Evolutionary conservation across 2,329 filamentous ascomycete species (phyloP).

Genomic region (Cercospora brassicicola): DNA sequence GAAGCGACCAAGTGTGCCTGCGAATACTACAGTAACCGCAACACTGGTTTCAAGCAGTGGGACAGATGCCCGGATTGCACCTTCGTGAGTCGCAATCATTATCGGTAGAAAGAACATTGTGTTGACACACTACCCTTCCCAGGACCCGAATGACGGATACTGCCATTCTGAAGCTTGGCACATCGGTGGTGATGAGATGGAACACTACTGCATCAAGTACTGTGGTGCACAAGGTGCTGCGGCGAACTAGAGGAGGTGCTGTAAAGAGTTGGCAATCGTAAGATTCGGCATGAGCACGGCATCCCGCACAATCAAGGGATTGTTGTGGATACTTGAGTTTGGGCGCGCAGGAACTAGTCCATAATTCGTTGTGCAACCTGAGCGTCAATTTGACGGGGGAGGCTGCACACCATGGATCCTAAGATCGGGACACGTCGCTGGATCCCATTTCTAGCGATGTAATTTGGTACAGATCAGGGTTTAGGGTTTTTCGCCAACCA

Average conservation of each 20-base stretch:
- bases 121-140: background rate
- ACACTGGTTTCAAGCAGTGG: constrained; percentile 13
- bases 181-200: constrained; percentile 20
- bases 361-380: no score
- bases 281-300: background rate
- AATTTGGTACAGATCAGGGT: no score
- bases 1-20: constrained; percentile 10
- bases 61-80: constrained; percentile 15
- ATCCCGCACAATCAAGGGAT: no score
- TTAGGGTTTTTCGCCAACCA: no score
- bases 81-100: background rate
- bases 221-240: constrained; percentile 14
- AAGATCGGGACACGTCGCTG: no score
- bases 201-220: constrained; percentile 14
- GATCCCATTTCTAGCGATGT: no score
- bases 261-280: background rate
- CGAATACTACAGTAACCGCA: constrained; percentile 12
- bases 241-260: background rate
- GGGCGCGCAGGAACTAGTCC: no score
- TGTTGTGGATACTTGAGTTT: no score
- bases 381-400: no score
- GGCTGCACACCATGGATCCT: no score
- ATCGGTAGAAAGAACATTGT: background rate
- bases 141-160: background rate
- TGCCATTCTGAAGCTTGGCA: constrained; percentile 10